These are phyloP conservation scores for Gomphus sp. DNA, from an alignment of 1,284 basidiomycete species.

Conservation along the genomic window DNA sequence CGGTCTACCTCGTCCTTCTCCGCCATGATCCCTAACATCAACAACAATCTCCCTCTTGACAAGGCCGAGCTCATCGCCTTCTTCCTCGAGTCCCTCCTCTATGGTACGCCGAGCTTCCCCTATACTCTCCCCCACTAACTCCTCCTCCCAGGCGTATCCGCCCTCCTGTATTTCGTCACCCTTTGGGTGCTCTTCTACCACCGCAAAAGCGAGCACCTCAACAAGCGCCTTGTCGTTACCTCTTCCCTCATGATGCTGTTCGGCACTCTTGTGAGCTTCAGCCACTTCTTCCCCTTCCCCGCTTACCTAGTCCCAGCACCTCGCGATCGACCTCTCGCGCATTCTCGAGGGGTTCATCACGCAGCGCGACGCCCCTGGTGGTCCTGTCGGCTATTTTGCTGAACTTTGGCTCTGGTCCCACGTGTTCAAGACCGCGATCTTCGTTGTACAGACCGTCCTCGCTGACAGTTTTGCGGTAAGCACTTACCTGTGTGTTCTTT, in stretches of 20 bases:
- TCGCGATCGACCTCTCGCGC: conserved; percentile 28
- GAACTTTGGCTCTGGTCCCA: conserved; percentile 29
- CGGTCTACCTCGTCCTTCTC: background rate
- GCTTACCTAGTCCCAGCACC: conserved; percentile 22
- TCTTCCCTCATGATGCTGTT: conserved; percentile 28
- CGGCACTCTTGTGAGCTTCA: conserved; percentile 14
- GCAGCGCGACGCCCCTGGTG: conserved; percentile 23
- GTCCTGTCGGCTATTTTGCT: conserved; percentile 28
- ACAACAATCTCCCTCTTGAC: conserved; percentile 7
- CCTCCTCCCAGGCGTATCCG: conserved; percentile 6
- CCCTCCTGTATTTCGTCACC: conserved; percentile 9
- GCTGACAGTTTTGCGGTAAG: conserved; percentile 6
- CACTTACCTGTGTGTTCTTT: background rate
- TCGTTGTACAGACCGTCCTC: conserved; percentile 17
- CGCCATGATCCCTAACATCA: background rate
- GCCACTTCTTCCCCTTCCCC: background rate
- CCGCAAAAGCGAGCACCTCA: conserved; percentile 19
- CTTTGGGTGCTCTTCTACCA: conserved; percentile 22
- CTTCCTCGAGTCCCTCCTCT: conserved; percentile 10
- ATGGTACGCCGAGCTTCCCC: background rate
- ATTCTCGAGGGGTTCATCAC: conserved; percentile 30
- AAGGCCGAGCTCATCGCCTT: conserved; percentile 11
- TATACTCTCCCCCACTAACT: background rate
- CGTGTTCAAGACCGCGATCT: conserved; percentile 29
- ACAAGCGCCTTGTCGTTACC: conserved; percentile 23